Percentiles rank a stretch among this genome's conserved stretches.
Conservation (phyloP, 2,329 filamentous ascomycete genomes). For the Triangularia verruculosa region DNA sequence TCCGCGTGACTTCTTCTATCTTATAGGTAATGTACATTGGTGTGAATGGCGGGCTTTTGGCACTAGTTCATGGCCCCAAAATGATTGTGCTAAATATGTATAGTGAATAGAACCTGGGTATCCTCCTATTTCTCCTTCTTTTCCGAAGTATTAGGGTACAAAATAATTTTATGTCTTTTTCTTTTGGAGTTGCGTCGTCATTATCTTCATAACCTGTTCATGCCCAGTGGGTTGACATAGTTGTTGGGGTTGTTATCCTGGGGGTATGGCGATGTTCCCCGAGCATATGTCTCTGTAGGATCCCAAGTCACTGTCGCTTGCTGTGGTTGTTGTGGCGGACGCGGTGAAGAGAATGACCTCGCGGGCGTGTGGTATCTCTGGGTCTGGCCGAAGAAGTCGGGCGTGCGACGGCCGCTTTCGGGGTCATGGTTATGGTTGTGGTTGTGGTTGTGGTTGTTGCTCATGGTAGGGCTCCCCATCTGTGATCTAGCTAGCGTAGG, state of each 20-base stretch:
- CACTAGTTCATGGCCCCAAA: neutral
- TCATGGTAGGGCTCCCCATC: slow-evolving; percentile 25
- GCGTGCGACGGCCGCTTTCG: slow-evolving; percentile 43
- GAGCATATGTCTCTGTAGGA: slow-evolving; percentile 40
- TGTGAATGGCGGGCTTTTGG: neutral
- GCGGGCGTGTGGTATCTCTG: slow-evolving; percentile 53
- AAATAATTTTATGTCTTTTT: neutral
- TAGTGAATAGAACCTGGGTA: neutral
- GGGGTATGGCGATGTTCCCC: slow-evolving; percentile 37
- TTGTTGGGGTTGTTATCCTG: slow-evolving; percentile 42
- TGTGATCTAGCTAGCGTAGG: slow-evolving; percentile 27
- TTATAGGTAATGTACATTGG: neutral
- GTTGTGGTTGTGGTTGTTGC: slow-evolving; percentile 15
- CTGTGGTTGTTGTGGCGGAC: slow-evolving; percentile 41
- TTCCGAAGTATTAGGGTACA: neutral
- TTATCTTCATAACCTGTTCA: slow-evolving; percentile 51
- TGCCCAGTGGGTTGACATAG: slow-evolving; percentile 52
- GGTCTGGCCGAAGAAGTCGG: slow-evolving; percentile 56
- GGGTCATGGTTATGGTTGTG: slow-evolving; percentile 16
- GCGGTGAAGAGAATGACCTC: slow-evolving; percentile 55
- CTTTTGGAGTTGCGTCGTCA: neutral
- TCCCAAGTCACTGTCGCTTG: slow-evolving; percentile 42
- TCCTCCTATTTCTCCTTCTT: neutral
- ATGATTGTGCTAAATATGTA: neutral
- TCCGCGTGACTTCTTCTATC: neutral